Conservation (phyloP, 352 stramenopile species). For the Phytopythium boreale region DNA sequence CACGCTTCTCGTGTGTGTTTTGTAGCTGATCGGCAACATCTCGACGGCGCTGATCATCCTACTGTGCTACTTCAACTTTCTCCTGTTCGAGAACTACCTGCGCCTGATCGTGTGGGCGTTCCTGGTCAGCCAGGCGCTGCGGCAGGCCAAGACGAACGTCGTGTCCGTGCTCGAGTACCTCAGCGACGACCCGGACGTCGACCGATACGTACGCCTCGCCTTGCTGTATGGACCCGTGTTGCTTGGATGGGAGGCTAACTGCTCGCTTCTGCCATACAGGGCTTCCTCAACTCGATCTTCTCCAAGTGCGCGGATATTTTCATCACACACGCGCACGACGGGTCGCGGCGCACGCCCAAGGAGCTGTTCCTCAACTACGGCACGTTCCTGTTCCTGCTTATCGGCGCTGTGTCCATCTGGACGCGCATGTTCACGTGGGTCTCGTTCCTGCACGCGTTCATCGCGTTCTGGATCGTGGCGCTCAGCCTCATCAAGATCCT, state of each 20-base stretch:
- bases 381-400: slow-evolving; percentile 82
- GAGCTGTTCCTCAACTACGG: slow-evolving; percentile 87
- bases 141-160: slow-evolving; percentile 85
- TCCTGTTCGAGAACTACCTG: slow-evolving; percentile 89
- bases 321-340: slow-evolving; percentile 63
- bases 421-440: slow-evolving; percentile 82
- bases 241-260: neutral
- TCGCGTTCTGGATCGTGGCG: slow-evolving; percentile 62
- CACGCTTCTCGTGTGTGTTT: neutral
- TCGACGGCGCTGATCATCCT: slow-evolving; percentile 82
- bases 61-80: slow-evolving; percentile 89
- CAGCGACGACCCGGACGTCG: slow-evolving; percentile 75
- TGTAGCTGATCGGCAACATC: slow-evolving; percentile 83
- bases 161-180: slow-evolving; percentile 79
- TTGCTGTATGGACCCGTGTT: too few species aligned
- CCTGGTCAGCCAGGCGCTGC: slow-evolving; percentile 82
- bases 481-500: slow-evolving; percentile 78
- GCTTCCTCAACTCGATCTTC: slow-evolving; percentile 78
- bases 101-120: slow-evolving; percentile 86
- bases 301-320: slow-evolving; percentile 78
- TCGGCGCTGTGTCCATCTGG: slow-evolving; percentile 84
- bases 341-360: slow-evolving; percentile 61
- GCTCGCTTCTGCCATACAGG: slow-evolving; percentile 23
- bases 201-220: slow-evolving; percentile 46
- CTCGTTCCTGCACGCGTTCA: slow-evolving; percentile 70